A percentile compares a stretch with the other conserved stretches of the same genome.
These are phyloP conservation scores for Carnegiea gigantea DNA, from an alignment of 179 eudicot species.

Conservation along the genomic window DNA sequence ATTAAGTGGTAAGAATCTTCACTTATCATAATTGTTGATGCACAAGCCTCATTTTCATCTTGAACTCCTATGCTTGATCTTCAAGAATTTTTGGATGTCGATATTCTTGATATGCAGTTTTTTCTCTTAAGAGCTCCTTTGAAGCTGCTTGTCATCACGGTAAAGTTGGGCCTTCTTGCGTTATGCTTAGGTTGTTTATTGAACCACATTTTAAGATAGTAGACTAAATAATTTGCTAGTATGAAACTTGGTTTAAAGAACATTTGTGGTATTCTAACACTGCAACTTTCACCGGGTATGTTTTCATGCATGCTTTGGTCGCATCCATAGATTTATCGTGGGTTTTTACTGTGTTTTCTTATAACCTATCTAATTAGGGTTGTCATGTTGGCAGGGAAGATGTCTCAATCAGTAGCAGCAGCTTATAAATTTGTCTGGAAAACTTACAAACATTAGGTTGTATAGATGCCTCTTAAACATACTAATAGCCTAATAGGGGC, in stretches of 20 bases:
- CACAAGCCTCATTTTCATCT: not conserved
- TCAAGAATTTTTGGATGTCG: not conserved
- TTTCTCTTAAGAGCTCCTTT: not conserved
- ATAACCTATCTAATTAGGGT: too few species aligned
- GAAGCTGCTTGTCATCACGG: not conserved
- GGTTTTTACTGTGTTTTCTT: too few species aligned
- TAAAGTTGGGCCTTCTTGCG: not conserved
- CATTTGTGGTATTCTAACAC: too few species aligned
- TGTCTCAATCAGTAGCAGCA: not conserved
- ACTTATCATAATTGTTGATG: not conserved
- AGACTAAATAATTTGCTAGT: too few species aligned
- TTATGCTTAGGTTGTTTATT: too few species aligned
- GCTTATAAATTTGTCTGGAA: slow-evolving; percentile 28
- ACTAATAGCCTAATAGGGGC: slow-evolving; percentile 3
- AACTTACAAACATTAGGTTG: slow-evolving; percentile 22
- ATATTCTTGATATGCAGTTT: not conserved
- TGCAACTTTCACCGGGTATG: too few species aligned
- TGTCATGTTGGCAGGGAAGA: not conserved
- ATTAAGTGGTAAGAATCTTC: slow-evolving; percentile 37
- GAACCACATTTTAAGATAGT: not conserved
- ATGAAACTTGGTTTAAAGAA: not conserved
- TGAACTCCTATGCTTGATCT: not conserved
- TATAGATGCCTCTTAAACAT: not conserved
- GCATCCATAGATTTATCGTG: too few species aligned
- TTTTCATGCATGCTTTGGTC: too few species aligned